phyloP scores from a whole-genome alignment of 2,329 filamentous ascomycete species.

The Fusarium kyushuense region DNA sequence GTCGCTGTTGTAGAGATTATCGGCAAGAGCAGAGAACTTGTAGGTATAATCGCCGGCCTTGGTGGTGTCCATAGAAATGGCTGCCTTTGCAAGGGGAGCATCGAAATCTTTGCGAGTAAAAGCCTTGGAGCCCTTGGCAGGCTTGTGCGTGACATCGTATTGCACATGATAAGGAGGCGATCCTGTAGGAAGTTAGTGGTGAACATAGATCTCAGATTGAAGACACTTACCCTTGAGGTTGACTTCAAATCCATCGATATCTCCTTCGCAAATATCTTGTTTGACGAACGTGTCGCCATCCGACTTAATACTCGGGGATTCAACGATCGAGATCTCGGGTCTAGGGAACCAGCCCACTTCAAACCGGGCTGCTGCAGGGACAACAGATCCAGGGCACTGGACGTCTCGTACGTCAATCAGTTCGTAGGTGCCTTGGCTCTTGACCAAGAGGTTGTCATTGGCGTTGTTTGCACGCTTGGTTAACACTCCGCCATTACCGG shows the following conservation, averaged over 20 bases:
- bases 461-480: slow-evolving; percentile 63
- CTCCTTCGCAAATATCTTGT: slow-evolving; percentile 90
- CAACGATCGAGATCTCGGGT: slow-evolving; percentile 76
- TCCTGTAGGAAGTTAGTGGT: slow-evolving; percentile 62
- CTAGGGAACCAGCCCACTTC: slow-evolving; percentile 87
- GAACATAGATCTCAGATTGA: not conserved
- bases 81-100: slow-evolving; percentile 79
- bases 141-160: slow-evolving; percentile 82
- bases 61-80: slow-evolving; percentile 86
- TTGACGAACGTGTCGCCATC: slow-evolving; percentile 73
- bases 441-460: slow-evolving; percentile 78
- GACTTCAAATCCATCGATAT: slow-evolving; percentile 89
- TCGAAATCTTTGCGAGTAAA: slow-evolving; percentile 79
- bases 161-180: slow-evolving; percentile 84
- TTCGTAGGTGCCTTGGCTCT: slow-evolving; percentile 79
- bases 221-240: slow-evolving; percentile 74
- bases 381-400: slow-evolving; percentile 84
- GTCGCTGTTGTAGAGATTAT: slow-evolving; percentile 86
- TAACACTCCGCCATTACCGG: slow-evolving; percentile 62
- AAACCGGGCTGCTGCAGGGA: slow-evolving; percentile 79
- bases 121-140: slow-evolving; percentile 73
- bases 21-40: slow-evolving; percentile 83
- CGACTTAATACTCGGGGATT: slow-evolving; percentile 69
- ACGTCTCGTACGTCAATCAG: slow-evolving; percentile 81
- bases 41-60: slow-evolving; percentile 89